phyloP scores from a whole-genome alignment of 2,329 filamentous ascomycete species.

The Penicillium sp. region DNA sequence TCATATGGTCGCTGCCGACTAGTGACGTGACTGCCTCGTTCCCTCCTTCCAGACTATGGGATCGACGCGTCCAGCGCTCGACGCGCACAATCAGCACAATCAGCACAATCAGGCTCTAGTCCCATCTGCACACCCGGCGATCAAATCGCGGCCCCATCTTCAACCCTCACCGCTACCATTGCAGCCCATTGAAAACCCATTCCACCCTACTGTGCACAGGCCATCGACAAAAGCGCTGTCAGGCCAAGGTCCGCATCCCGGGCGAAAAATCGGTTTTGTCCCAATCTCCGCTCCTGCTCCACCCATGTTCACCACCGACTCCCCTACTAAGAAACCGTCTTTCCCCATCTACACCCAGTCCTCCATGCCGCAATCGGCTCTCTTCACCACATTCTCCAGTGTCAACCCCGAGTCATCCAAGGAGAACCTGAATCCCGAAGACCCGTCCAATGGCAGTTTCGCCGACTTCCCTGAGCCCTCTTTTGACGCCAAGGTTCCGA shows the following conservation, averaged over 20 bases:
- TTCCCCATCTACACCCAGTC: slow-evolving; percentile 30
- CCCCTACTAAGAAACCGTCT: slow-evolving; percentile 44
- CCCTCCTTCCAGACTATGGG: slow-evolving; percentile 29
- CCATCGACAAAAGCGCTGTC: slow-evolving; percentile 62
- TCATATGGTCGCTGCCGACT: slow-evolving; percentile 22
- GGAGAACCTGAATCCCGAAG: slow-evolving; percentile 42
- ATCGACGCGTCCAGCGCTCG: slow-evolving; percentile 42
- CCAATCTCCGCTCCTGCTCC: slow-evolving; percentile 51
- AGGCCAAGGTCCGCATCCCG: slow-evolving; percentile 51
- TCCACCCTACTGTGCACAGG: slow-evolving; percentile 57
- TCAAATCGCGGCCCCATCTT: slow-evolving; percentile 39
- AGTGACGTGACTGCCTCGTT: slow-evolving; percentile 11
- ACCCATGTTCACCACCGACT: slow-evolving; percentile 45
- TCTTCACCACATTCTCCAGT: slow-evolving; percentile 50
- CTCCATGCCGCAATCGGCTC: slow-evolving; percentile 41
- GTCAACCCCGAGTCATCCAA: slow-evolving; percentile 44
- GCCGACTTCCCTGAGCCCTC: slow-evolving; percentile 46
- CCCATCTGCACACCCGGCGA: slow-evolving; percentile 34
- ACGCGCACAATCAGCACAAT: slow-evolving; percentile 56
- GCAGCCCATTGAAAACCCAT: slow-evolving; percentile 38
- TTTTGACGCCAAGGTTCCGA: slow-evolving; percentile 41
- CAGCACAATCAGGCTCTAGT: slow-evolving; percentile 53
- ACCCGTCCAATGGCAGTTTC: slow-evolving; percentile 42
- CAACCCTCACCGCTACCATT: slow-evolving; percentile 52
- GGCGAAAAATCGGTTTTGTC: slow-evolving; percentile 58